A percentile compares a stretch with the other conserved stretches of the same genome.
phyloP scores from a whole-genome alignment of 768 basidiomycete genomes.

The Suillus decipiens region DNA sequence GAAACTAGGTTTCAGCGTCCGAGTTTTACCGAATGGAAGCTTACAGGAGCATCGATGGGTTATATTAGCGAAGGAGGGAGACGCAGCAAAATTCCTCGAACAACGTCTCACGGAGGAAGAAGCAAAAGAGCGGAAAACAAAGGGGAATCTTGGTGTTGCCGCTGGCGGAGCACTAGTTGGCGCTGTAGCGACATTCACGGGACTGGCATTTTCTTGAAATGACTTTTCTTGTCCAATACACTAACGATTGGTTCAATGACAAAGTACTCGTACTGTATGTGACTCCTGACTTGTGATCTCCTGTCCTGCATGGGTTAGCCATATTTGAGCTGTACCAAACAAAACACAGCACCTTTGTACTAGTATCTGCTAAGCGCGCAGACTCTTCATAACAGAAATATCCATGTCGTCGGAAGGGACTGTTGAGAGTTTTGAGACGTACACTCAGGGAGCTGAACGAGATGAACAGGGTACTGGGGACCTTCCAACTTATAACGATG shows the following conservation, averaged over 20 bases:
- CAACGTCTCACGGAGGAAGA: constrained; percentile 33
- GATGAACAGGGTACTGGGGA: constrained; percentile 50
- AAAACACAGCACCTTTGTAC: not conserved
- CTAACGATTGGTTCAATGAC: not conserved
- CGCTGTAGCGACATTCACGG: constrained; percentile 60
- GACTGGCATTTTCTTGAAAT: constrained; percentile 52
- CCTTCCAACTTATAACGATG: constrained; percentile 79
- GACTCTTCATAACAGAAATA: not conserved
- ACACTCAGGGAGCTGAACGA: constrained; percentile 39
- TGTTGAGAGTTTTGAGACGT: constrained; percentile 26
- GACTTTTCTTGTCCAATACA: not conserved
- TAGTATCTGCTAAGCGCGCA: not conserved
- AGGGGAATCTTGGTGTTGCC: constrained; percentile 41
- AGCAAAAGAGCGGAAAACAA: constrained; percentile 20
- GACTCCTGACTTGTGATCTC: not conserved
- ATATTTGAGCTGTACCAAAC: not conserved
- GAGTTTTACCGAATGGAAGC: constrained; percentile 35
- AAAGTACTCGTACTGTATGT: not conserved
- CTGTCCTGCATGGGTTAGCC: not conserved
- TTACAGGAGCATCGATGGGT: constrained; percentile 44
- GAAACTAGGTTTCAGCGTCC: constrained; percentile 45
- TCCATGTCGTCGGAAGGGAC: constrained; percentile 14
- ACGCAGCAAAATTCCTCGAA: constrained; percentile 40
- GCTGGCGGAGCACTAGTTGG: constrained; percentile 63
- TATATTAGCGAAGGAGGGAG: constrained; percentile 53